Evolutionary conservation across 2,329 filamentous ascomycete genomes (phyloP).

Genomic region (Monosporascus sp.): DNA sequence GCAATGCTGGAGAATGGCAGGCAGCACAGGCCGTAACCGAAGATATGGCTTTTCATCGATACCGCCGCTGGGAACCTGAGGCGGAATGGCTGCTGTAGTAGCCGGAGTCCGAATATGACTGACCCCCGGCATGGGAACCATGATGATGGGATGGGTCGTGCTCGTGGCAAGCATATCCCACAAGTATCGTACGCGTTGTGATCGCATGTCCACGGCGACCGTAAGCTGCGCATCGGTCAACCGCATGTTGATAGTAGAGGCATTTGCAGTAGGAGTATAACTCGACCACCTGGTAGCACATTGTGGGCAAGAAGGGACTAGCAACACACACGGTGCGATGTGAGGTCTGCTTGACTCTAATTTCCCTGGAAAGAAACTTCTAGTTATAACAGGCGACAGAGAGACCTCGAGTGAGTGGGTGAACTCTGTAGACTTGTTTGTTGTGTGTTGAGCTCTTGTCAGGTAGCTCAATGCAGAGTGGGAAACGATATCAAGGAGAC

Average conservation of each 20-base stretch:
- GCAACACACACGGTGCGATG: not conserved
- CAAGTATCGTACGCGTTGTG: conserved; percentile 70
- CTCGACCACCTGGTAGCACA: conserved; percentile 87
- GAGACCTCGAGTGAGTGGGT: not conserved
- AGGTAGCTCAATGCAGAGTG: not conserved
- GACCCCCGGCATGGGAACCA: conserved; percentile 34
- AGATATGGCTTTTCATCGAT: conserved; percentile 51
- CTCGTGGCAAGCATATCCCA: conserved; percentile 70
- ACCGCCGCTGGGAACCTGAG: conserved; percentile 34
- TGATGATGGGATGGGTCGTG: conserved; percentile 40
- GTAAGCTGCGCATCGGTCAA: conserved; percentile 76
- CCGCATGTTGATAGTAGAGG: conserved; percentile 79
- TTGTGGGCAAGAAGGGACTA: conserved; percentile 21
- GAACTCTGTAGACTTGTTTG: not conserved
- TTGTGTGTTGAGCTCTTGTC: not conserved
- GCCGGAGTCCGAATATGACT: conserved; percentile 49
- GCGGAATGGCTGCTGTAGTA: conserved; percentile 47
- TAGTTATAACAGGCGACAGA: not conserved
- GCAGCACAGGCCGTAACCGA: conserved; percentile 41
- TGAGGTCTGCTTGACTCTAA: not conserved
- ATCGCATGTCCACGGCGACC: conserved; percentile 67
- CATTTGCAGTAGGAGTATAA: conserved; percentile 83
- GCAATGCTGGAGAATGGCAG: conserved; percentile 36
- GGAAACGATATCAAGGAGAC: not conserved
- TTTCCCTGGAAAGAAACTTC: not conserved